Percentiles rank a stretch among this genome's conserved stretches.
Conservation (phyloP, 2,329 filamentous ascomycete genomes). For the Verticillium klebahnii region DNA sequence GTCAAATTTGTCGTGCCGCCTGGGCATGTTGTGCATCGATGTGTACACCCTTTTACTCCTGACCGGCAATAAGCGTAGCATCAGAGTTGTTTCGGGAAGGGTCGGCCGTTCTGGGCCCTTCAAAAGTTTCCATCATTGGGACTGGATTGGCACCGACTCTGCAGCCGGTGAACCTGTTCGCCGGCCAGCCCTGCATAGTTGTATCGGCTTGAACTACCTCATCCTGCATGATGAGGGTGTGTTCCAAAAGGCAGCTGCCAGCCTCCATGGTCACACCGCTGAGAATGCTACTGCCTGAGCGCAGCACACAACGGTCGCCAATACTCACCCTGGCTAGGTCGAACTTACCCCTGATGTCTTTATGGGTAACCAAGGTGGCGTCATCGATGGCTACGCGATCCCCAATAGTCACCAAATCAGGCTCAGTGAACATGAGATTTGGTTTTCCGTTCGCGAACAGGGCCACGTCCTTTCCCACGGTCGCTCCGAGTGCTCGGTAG, state of each 20-base stretch:
- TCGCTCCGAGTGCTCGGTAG: constrained; percentile 49
- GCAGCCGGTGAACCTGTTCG: constrained; percentile 30
- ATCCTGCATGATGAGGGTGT: constrained; percentile 52
- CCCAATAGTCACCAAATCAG: constrained; percentile 49
- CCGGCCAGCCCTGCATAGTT: constrained; percentile 53
- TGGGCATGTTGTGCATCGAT: not conserved
- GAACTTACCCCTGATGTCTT: constrained; percentile 53
- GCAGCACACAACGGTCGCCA: constrained; percentile 46
- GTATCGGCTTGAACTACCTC: constrained; percentile 45
- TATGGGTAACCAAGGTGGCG: constrained; percentile 49
- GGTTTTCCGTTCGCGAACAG: constrained; percentile 49
- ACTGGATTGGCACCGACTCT: not conserved
- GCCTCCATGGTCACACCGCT: constrained; percentile 47
- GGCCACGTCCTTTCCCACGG: constrained; percentile 49
- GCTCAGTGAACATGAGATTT: constrained; percentile 51
- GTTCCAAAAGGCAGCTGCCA: constrained; percentile 50
- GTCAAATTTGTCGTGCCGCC: not conserved
- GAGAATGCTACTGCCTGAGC: constrained; percentile 46
- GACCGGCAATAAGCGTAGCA: not conserved
- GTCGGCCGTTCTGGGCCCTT: not conserved
- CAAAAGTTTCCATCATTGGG: not conserved
- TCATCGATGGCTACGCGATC: constrained; percentile 51
- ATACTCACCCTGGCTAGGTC: constrained; percentile 47
- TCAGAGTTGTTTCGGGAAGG: not conserved
- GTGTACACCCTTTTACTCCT: not conserved